These are phyloP conservation scores for Cetradonia linearis DNA, from an alignment of 495 filamentous ascomycete genomes.

Conservation along the genomic window DNA sequence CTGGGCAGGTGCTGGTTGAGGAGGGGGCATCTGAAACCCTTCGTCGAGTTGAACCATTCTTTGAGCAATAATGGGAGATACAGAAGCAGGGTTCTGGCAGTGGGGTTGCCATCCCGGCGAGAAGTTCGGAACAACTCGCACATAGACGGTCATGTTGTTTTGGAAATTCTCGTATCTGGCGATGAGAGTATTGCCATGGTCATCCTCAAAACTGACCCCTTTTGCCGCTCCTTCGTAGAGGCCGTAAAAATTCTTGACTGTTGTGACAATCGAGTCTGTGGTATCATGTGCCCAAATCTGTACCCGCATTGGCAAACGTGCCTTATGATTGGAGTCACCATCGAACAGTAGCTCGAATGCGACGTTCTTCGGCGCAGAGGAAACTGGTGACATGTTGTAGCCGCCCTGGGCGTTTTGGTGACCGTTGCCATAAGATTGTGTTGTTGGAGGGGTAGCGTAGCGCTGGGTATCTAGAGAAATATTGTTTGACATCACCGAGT, in stretches of 20 bases:
- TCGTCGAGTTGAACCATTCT: constrained; percentile 45
- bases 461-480: constrained; percentile 22
- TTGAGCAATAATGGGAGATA: constrained; percentile 34
- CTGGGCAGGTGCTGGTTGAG: constrained; percentile 37
- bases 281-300: constrained; percentile 87
- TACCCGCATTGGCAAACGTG: constrained; percentile 80
- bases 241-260: constrained; percentile 96
- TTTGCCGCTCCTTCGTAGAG: constrained; percentile 66
- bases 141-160: constrained; percentile 81
- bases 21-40: constrained; percentile 47
- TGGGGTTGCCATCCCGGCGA: constrained; percentile 33
- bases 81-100: constrained; percentile 31
- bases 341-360: constrained; percentile 76
- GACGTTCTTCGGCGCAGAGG: constrained; percentile 62
- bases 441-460: constrained; percentile 21
- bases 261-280: constrained; percentile 90
- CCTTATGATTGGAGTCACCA: constrained; percentile 59
- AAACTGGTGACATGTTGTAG: constrained; percentile 41
- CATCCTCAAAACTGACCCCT: constrained; percentile 86
- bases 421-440: constrained; percentile 14
- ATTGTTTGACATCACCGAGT: constrained; percentile 28
- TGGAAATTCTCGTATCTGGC: constrained; percentile 88
- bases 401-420: constrained; percentile 25
- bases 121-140: constrained; percentile 63
- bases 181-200: constrained; percentile 75